Evolutionary conservation across 1,284 basidiomycete genomes (phyloP), one percentile per base, ranked within the genome.

Genomic region (Moniliella sp.): DNA sequence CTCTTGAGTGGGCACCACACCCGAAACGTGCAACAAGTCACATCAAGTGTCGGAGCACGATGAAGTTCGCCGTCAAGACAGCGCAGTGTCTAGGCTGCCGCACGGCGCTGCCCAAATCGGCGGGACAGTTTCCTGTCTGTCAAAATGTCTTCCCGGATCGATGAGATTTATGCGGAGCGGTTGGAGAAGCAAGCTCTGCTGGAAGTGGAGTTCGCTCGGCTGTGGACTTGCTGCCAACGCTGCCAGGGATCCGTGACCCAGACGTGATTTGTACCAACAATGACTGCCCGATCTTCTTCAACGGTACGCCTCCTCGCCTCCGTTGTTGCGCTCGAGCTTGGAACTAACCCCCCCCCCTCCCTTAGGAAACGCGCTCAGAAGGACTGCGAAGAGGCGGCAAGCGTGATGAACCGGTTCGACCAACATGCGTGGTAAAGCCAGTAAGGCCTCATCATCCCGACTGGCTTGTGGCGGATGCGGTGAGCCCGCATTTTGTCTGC

Each of bases 231-330:
- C 36, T 59, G 56, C 28, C 56, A 59, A 39, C 45, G 56, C 5
- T 59, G 56, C 33, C 50, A 54, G 32, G 54, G 56, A 11, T 50
- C 48, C 17, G 35, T 59, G 34, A 44, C 56, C 3, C 48, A 88
- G 76, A 97, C 54, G 88, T 94, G 12, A 67, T 97, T 23, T 97
- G 88, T 56, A 80, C 80, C 0, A 88, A 81, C 55, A 86, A 81
- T 54, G 88, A 97, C 62, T 97, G 88, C 48, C 88, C 88, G 0
- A 94, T 94, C 42, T 94, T 86, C 62, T 94, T 94, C 61, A 83
- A 88, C 73, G 88, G 25, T 91, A 88, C 62, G 32, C 21, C 12
- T 18, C 17, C 10, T 15, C 7, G 17, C 13, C 19, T 31, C 5
- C 12, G n/a, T 8, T 27, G 3, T 1, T 3, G 16, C 16, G 10